Conservation (phyloP, 2,329 filamentous ascomycete genomes). For the Magnaporthiopsis rhizophila region DNA sequence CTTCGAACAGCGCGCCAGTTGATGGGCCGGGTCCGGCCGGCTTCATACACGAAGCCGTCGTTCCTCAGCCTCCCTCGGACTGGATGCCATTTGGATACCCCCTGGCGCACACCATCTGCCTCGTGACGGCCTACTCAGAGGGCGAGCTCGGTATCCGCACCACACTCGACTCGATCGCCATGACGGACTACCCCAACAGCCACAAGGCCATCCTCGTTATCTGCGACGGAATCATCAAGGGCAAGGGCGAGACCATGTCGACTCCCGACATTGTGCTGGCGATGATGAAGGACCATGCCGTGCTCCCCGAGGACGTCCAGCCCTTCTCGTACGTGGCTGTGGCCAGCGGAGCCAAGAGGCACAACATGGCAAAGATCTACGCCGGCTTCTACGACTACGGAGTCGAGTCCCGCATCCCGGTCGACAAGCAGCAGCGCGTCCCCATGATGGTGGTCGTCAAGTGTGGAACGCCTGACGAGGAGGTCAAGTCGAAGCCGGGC, state of each 20-base stretch:
- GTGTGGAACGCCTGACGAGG: slow-evolving; percentile 86
- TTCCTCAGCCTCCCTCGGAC: slow-evolving; percentile 91
- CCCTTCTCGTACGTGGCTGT: slow-evolving; percentile 96
- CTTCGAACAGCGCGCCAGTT: slow-evolving; percentile 41
- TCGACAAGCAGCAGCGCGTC: slow-evolving; percentile 88
- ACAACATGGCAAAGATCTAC: slow-evolving; percentile 99
- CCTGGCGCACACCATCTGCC: slow-evolving; percentile 83
- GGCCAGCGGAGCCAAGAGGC: slow-evolving; percentile 88
- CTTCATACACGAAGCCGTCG: slow-evolving; percentile 94
- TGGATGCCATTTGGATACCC: slow-evolving; percentile 98
- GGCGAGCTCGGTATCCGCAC: slow-evolving; percentile 87
- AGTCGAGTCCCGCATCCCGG: slow-evolving; percentile 65
- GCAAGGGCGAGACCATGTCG: slow-evolving; percentile 75
- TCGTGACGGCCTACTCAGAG: slow-evolving; percentile 96
- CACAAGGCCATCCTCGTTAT: slow-evolving; percentile 96
- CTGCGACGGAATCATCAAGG: slow-evolving; percentile 96
- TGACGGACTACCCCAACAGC: slow-evolving; percentile 97
- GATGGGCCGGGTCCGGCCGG: slow-evolving; percentile 77
- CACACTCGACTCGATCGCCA: slow-evolving; percentile 91
- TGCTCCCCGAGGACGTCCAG: slow-evolving; percentile 72
- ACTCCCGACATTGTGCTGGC: slow-evolving; percentile 84
- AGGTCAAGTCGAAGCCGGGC: slow-evolving; percentile 74
- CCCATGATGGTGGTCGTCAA: slow-evolving; percentile 98
- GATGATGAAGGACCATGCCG: slow-evolving; percentile 91
- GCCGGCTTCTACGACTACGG: slow-evolving; percentile 98